phyloP scores from a whole-genome alignment of 192 early-diverging fungal genomes.

The Podila clonocystis region DNA sequence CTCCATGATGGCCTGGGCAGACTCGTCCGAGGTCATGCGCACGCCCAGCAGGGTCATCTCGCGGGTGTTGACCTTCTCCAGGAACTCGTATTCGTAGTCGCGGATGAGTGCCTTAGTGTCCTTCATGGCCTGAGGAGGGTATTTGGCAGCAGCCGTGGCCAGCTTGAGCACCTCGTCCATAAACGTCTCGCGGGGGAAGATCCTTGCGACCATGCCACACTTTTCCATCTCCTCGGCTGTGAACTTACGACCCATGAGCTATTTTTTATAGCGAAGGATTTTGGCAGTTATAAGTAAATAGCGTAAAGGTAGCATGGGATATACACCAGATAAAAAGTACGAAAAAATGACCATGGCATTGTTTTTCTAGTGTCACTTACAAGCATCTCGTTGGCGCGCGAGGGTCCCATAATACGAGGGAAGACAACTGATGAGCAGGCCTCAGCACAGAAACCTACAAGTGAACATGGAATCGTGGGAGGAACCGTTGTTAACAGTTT shows the following conservation, averaged over 20 bases:
- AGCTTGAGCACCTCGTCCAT: constrained; percentile 57
- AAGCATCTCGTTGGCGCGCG: constrained; percentile 76
- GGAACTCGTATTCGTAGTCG: constrained; percentile 49
- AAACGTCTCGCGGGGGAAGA: constrained; percentile 63
- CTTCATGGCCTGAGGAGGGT: constrained; percentile 65
- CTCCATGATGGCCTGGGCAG: constrained; percentile 56
- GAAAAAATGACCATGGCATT: too few species aligned
- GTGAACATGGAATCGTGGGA: neutral
- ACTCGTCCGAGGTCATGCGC: constrained; percentile 65
- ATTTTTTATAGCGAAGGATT: neutral
- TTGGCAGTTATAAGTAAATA: neutral
- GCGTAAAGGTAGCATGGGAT: too few species aligned
- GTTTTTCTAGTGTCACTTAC: constrained; percentile 32
- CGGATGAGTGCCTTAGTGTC: constrained; percentile 67
- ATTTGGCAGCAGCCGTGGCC: constrained; percentile 61
- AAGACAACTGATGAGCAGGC: constrained; percentile 76
- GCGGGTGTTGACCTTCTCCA: constrained; percentile 59
- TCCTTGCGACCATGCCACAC: constrained; percentile 62
- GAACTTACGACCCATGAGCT: constrained; percentile 64
- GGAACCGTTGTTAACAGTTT: neutral
- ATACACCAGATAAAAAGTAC: too few species aligned
- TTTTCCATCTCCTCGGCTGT: constrained; percentile 69
- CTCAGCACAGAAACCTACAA: constrained; percentile 73
- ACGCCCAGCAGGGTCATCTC: constrained; percentile 68
- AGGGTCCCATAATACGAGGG: constrained; percentile 70